Evolutionary conservation across 495 filamentous ascomycete genomes (phyloP).

Genomic region (Xanthoparmelia taractica): DNA sequence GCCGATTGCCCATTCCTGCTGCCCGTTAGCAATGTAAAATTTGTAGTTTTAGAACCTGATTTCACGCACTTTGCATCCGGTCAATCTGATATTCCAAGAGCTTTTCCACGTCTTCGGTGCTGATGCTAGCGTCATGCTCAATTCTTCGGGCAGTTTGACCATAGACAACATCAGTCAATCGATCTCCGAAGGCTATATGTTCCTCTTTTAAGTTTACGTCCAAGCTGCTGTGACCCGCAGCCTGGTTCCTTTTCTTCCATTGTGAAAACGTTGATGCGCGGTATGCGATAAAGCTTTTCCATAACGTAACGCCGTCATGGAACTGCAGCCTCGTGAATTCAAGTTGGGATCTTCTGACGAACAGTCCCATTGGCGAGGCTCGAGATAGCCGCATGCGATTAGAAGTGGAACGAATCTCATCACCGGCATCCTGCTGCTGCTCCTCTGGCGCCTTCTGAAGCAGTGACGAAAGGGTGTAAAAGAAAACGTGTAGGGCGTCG

Average conservation of each 20-base stretch:
- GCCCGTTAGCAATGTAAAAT: constrained; percentile 31
- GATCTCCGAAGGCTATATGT: constrained; percentile 32
- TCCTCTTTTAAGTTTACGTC: constrained; percentile 54
- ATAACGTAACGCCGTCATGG: constrained; percentile 63
- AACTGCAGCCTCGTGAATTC: constrained; percentile 80
- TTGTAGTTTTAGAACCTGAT: too few relatives aligned
- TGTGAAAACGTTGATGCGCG: constrained; percentile 61
- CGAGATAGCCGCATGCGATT: constrained; percentile 47
- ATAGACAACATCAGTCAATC: constrained; percentile 55
- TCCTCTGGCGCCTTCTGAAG: constrained; percentile 57
- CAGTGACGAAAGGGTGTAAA: constrained; percentile 48
- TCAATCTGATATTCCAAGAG: constrained; percentile 82
- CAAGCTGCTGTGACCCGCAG: constrained; percentile 52
- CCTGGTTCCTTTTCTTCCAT: constrained; percentile 64
- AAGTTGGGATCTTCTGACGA: constrained; percentile 64
- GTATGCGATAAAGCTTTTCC: constrained; percentile 72
- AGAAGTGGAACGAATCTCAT: constrained; percentile 40
- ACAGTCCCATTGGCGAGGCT: constrained; percentile 77
- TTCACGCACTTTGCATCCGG: constrained; percentile 75
- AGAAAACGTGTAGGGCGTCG: constrained; percentile 64
- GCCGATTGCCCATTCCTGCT: constrained; percentile 55
- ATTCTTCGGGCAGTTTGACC: constrained; percentile 46
- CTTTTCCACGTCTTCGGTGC: constrained; percentile 75
- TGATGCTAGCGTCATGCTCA: constrained; percentile 43
- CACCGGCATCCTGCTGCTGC: constrained; percentile 43